Percentiles rank a stretch among this genome's conserved stretches.
These are phyloP conservation scores for Cladosporium sphaerospermum DNA, from an alignment of 2,329 filamentous ascomycete genomes.

Conservation along the genomic window DNA sequence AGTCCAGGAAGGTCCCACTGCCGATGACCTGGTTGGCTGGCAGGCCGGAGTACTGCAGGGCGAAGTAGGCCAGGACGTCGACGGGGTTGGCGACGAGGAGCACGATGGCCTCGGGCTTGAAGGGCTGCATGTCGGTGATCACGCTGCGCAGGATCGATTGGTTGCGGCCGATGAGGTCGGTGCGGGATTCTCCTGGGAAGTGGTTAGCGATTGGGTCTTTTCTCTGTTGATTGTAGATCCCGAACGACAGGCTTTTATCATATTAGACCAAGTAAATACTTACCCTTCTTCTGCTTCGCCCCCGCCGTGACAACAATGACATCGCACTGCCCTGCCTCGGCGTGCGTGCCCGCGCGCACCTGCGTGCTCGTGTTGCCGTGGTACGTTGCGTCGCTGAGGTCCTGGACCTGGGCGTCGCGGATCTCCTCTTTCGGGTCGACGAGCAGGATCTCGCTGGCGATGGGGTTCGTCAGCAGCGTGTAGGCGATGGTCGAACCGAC, in stretches of 20 bases:
- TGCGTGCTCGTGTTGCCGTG: slow-evolving; percentile 38
- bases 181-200: slow-evolving; percentile 34
- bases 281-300: slow-evolving; percentile 43
- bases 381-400: slow-evolving; percentile 48
- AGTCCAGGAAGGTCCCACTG: slow-evolving; percentile 50
- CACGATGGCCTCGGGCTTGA: slow-evolving; percentile 43
- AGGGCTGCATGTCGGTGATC: slow-evolving; percentile 44
- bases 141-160: slow-evolving; percentile 44
- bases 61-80: slow-evolving; percentile 49
- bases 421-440: slow-evolving; percentile 45
- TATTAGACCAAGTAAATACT: neutral
- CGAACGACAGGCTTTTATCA: too few relatives aligned
- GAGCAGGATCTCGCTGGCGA: slow-evolving; percentile 47
- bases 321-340: slow-evolving; percentile 49
- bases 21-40: slow-evolving; percentile 47
- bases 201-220: too few relatives aligned
- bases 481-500: slow-evolving; percentile 48
- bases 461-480: slow-evolving; percentile 45
- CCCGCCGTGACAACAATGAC: slow-evolving; percentile 51
- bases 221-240: too few relatives aligned
- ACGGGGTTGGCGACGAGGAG: slow-evolving; percentile 51
- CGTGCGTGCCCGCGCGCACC: slow-evolving; percentile 40
- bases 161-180: slow-evolving; percentile 45
- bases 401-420: slow-evolving; percentile 46
- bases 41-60: slow-evolving; percentile 42